A percentile compares a stretch with the other conserved stretches of the same genome.
Evolutionary conservation across 148 eudicot species (phyloP).

Genomic region (Diospyros kaki): DNA sequence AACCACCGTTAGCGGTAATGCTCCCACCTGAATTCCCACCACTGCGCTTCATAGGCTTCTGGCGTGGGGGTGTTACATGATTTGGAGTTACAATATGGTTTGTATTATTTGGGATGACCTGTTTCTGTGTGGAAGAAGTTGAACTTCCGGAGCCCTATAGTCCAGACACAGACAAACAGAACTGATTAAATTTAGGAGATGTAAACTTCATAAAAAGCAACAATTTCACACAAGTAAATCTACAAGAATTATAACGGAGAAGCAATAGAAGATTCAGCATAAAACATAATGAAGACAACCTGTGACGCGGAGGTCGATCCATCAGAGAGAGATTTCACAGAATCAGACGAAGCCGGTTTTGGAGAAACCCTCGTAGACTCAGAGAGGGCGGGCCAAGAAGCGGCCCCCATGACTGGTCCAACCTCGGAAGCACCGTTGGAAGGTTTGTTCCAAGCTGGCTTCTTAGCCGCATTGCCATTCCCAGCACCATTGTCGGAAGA

Average conservation of each 20-base stretch:
- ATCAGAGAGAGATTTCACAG: slow-evolving; percentile 35
- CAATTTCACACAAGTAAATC: not conserved
- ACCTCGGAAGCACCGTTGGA: slow-evolving; percentile 41
- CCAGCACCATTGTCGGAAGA: slow-evolving; percentile 22
- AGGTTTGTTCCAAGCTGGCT: slow-evolving; percentile 52
- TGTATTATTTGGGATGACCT: slow-evolving; percentile 23
- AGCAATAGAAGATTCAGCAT: not conserved
- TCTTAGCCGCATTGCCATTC: slow-evolving; percentile 36
- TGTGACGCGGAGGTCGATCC: slow-evolving; percentile 34
- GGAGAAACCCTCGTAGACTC: slow-evolving; percentile 63
- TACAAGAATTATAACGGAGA: not conserved
- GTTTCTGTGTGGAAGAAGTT: slow-evolving; percentile 39
- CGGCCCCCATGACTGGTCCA: slow-evolving; percentile 62
- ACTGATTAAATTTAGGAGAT: not conserved
- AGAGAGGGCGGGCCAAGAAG: slow-evolving; percentile 73
- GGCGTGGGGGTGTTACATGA: slow-evolving; percentile 51
- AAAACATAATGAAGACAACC: slow-evolving; percentile 29
- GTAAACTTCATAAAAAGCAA: not conserved
- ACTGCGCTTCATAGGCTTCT: slow-evolving; percentile 58
- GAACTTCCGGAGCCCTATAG: slow-evolving; percentile 43
- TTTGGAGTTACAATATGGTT: slow-evolving; percentile 36
- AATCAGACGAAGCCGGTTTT: slow-evolving; percentile 44
- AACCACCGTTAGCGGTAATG: slow-evolving; percentile 51
- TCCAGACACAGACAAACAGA: slow-evolving; percentile 2
- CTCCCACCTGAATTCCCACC: slow-evolving; percentile 47